Base-by-base conservation (phyloP, 345 rosid genomes). In the Citrus medica region DNA sequence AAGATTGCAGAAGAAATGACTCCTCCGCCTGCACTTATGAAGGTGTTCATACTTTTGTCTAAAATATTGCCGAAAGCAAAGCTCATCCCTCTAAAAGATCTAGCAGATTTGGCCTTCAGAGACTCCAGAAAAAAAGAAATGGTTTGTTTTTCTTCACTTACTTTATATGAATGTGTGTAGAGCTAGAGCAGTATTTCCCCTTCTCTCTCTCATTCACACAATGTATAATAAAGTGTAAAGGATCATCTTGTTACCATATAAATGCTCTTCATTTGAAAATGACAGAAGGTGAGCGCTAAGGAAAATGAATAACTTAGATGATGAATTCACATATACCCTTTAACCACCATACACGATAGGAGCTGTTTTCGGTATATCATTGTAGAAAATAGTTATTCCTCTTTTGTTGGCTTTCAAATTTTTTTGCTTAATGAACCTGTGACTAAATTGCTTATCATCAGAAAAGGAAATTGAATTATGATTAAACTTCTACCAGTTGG, bases 1-100 rank as follows among this genome's bases (percentile, higher is more conserved):
- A 91, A 94, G 99, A 92, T 95, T 83, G 83, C 97, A 92, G 98
- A 93, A 72, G 93, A 86, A 67, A 83, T 91, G 67, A 86, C 68
- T 74, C 98, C 98, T 60, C 89, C 97, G 19, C 81, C 84, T 69
- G 80, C 87, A 78, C 83, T 91, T 76, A 77, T 87, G 85, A 92
- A 90, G 76, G 76, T 76, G 37, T 77, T 93, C 65, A 88, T 84
- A 33, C 71, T 84, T 76, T 32, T 91, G 84, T 85, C 99, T 7
- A 87, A 83, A 46, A 67, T 89, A 33, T 61, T 90, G 76, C 99
- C 98, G 0, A 91, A 90, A 83, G 99, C 97, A 67, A 95, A 95
- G 94, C 94, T 95, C 76, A 71, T 92, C 72, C 98, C 98, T 2
- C 85, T 85, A 81, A 79, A 75, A 74, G 98, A 92, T 79, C 84